Conservation (phyloP, 2,329 filamentous ascomycete genomes). For the Ceratocystis harringtonii region DNA sequence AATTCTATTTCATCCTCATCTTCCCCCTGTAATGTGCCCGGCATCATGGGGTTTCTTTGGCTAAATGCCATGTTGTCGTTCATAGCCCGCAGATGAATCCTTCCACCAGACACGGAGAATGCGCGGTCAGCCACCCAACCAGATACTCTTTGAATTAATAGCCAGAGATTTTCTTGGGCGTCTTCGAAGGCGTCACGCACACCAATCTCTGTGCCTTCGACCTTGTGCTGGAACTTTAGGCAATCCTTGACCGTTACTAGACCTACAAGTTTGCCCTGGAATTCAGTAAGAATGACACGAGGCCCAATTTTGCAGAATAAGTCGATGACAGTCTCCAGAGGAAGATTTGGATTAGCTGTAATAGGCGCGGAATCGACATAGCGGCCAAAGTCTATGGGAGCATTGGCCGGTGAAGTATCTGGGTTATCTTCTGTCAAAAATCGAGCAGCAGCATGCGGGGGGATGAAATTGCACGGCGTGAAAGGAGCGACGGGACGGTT, state of each 20-base stretch:
- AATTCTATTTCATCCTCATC: conserved; percentile 31
- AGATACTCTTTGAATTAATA: conserved; percentile 35
- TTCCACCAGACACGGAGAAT: conserved; percentile 37
- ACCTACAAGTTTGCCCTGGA: conserved; percentile 67
- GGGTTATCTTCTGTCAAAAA: neutral
- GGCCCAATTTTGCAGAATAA: conserved; percentile 97
- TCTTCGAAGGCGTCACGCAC: conserved; percentile 38
- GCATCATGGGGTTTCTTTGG: neutral
- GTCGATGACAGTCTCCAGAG: conserved; percentile 95
- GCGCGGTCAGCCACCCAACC: conserved; percentile 46
- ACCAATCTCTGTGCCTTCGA: conserved; percentile 62
- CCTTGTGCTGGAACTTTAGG: conserved; percentile 92
- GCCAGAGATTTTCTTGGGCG: conserved; percentile 52
- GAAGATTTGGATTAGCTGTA: conserved; percentile 76
- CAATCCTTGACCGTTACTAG: conserved; percentile 95
- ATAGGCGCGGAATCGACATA: conserved; percentile 85
- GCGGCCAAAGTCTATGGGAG: conserved; percentile 59
- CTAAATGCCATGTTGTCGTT: conserved; percentile 21
- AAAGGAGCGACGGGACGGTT: conserved; percentile 51
- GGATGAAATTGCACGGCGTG: conserved; percentile 59
- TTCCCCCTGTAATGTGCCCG: conserved; percentile 22
- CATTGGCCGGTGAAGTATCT: conserved; percentile 33
- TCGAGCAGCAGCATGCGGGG: conserved; percentile 2
- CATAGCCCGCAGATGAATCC: conserved; percentile 38
- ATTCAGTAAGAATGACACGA: conserved; percentile 81